Evolutionary conservation across 441 rosid species (phyloP), one percentile per base, ranked within the genome.

Genomic region (Cnidoscolus chayamansa): DNA sequence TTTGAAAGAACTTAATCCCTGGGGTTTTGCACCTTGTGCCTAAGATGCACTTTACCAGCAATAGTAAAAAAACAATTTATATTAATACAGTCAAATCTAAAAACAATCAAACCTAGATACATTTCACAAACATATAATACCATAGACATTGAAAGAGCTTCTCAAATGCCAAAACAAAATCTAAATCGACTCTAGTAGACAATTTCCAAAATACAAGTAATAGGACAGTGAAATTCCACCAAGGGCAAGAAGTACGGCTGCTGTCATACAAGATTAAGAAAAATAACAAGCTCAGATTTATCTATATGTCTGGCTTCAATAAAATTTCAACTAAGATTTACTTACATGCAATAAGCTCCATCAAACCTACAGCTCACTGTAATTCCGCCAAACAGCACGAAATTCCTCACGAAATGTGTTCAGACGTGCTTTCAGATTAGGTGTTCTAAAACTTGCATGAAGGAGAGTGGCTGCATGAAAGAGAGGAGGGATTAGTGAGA

Each of bases 331-430:
- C 43, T 57, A 63, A 40, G 37, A 55, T 56, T 58, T 49, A 74
- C 86, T 80, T 68, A 81, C 86, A 70, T 74, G 76, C 73, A 32
- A 70, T 16, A 63, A 70, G 65, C 57, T 37, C n/a, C 64, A 10
- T 17, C 30, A 43, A 65, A 72, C 72, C 87, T 90, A 95, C 78
- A 95, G 90, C 70, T 92, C 99, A 58, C 96, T 95, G 80, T 91
- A 91, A 83, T 95, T 90, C 79, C 95, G 99, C 99, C 99, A 95
- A 61, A 93, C 99, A 47, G 90, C 84, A 84, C 98, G 93, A 72
- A 95, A 95, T 76, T 95, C 99, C 84, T 95, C 99, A 13, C 97
- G 87, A 80, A 95, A 93, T 71, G 97, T 95, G 80, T 91, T 91
- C 67, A 95, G 82, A 49, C 99, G 96, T 66, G 99, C 97, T 81